Percentiles rank a stretch among this genome's conserved stretches.
Evolutionary conservation across 805 yeast genomes (phyloP).

Genomic region (Pichia nanzhaoensis): DNA sequence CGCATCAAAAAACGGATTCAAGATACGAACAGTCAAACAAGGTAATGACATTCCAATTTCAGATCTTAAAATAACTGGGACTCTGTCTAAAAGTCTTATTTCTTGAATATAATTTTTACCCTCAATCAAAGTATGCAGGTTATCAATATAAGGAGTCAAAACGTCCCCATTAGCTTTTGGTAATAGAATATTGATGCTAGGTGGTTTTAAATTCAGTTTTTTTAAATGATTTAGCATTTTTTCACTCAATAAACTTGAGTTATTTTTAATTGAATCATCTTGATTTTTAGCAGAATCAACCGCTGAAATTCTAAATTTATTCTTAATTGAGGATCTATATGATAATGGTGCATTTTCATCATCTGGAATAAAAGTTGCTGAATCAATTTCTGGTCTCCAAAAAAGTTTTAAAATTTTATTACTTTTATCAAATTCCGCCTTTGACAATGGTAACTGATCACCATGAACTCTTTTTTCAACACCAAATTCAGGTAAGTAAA

Average conservation of each 20-base stretch:
- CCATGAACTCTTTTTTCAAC: conserved; percentile 96
- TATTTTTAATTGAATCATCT: conserved; percentile 28
- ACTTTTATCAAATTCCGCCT: conserved; percentile 82
- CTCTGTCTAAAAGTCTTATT: conserved; percentile 64
- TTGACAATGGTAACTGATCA: conserved; percentile 85
- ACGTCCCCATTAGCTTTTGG: conserved; percentile 26
- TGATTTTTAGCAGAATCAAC: conserved; percentile 63
- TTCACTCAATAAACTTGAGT: conserved; percentile 30
- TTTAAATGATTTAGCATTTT: conserved; percentile 43
- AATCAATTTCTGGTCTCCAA: conserved; percentile 91
- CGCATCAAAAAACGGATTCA: conserved; percentile 65
- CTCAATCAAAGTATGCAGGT: conserved; percentile 53
- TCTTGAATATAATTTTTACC: conserved; percentile 69
- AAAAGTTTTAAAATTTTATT: conserved; percentile 67
- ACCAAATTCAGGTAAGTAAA: conserved; percentile 86
- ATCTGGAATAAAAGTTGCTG: conserved; percentile 87
- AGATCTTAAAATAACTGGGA: conserved; percentile 82
- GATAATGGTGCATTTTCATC: conserved; percentile 77
- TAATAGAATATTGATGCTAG: conserved; percentile 10
- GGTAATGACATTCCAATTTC: conserved; percentile 96
- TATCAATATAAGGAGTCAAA: conserved; percentile 51
- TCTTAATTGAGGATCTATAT: conserved; percentile 70
- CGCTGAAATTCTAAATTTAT: conserved; percentile 67
- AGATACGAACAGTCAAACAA: conserved; percentile 83
- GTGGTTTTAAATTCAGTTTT: conserved; percentile 36